phyloP scores from a whole-genome alignment of 371 early-diverging fungal genomes.

The Rhizopus delemar region DNA sequence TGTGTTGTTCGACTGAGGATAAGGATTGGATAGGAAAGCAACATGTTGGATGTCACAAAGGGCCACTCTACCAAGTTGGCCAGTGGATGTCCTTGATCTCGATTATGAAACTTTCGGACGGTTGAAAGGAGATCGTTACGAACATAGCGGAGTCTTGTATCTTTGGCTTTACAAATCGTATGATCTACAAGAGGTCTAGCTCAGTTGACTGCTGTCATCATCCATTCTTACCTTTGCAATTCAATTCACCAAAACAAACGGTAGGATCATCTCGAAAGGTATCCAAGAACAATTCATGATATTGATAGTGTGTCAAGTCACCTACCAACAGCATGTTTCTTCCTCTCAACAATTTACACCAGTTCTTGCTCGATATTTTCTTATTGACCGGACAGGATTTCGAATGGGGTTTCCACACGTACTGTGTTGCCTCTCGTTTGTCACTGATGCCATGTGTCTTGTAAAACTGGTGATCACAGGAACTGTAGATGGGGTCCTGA shows the following conservation, averaged over 20 bases:
- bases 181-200: slow-evolving; percentile 32
- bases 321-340: slow-evolving; percentile 54
- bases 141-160: slow-evolving; percentile 44
- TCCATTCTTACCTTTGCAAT: slow-evolving; percentile 51
- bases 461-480: slow-evolving; percentile 37
- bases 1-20: slow-evolving; percentile 52
- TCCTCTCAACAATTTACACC: slow-evolving; percentile 40
- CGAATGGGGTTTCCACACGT: slow-evolving; percentile 29
- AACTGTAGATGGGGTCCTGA: slow-evolving; percentile 45
- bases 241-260: slow-evolving; percentile 58
- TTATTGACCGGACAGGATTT: slow-evolving; percentile 10
- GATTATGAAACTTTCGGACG: slow-evolving; percentile 33
- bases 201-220: not conserved
- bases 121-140: slow-evolving; percentile 60
- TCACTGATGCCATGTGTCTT: slow-evolving; percentile 21
- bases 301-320: slow-evolving; percentile 57
- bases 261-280: slow-evolving; percentile 49
- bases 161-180: slow-evolving; percentile 38
- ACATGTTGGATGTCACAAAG: slow-evolving; percentile 46
- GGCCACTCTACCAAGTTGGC: slow-evolving; percentile 50
- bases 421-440: slow-evolving; percentile 33
- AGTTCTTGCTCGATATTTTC: slow-evolving; percentile 25
- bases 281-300: slow-evolving; percentile 57
- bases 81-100: slow-evolving; percentile 37
- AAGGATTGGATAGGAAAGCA: slow-evolving; percentile 43